Percentiles rank a stretch among this genome's conserved stretches.
These are phyloP conservation scores for Phytophthora agathidicida DNA, from an alignment of 352 stramenopile genomes.

Conservation along the genomic window DNA sequence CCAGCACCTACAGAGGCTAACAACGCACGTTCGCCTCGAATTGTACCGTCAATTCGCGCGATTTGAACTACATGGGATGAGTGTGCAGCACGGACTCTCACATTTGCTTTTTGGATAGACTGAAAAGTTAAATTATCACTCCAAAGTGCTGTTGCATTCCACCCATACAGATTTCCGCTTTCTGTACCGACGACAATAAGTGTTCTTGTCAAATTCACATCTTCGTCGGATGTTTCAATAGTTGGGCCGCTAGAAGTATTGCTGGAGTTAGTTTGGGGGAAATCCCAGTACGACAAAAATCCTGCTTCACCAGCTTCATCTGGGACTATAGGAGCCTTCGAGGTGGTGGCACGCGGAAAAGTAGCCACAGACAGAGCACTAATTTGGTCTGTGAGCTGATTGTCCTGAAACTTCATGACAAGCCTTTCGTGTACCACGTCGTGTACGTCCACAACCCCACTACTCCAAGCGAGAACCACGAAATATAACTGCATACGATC, in stretches of 20 bases:
- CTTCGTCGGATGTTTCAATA: neutral
- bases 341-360: constrained; percentile 2
- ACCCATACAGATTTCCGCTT: constrained; percentile 46
- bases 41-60: constrained; percentile 5
- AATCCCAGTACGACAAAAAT: constrained; percentile 9
- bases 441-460: constrained; percentile 54
- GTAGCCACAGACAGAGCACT: constrained; percentile 34
- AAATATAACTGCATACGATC: constrained; percentile 14
- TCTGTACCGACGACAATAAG: constrained; percentile 46
- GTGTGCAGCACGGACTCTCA: constrained; percentile 35
- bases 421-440: constrained; percentile 16
- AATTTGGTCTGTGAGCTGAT: constrained; percentile 43
- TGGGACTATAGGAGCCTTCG: neutral
- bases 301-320: constrained; percentile 1
- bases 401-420: constrained; percentile 54
- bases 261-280: neutral
- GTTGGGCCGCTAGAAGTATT: neutral
- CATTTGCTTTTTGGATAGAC: constrained; percentile 32
- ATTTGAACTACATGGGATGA: constrained; percentile 59
- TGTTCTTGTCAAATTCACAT: neutral
- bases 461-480: constrained; percentile 59
- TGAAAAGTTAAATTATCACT: neutral
- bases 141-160: constrained; percentile 24
- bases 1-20: constrained; percentile 57
- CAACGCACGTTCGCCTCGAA: neutral